Percentiles rank a stretch among this genome's conserved stretches.
These are phyloP conservation scores for Bolboschoenus planiculmis DNA, from an alignment of 176 grass and related monocot species.

Conservation along the genomic window DNA sequence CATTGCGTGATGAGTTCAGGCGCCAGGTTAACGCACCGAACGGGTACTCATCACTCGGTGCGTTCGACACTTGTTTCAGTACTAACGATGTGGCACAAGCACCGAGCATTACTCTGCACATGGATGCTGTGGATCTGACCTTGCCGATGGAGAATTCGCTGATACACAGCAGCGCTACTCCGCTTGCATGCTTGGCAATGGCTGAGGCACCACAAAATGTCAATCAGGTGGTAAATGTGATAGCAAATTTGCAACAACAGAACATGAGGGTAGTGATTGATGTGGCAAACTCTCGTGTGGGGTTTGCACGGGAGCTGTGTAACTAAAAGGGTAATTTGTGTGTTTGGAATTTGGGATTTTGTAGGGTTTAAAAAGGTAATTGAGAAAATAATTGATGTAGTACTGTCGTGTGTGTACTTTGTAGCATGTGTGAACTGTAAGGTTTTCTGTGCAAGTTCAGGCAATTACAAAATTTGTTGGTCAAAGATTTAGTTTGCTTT, in stretches of 20 bases:
- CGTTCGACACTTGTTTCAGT: constrained; percentile 95
- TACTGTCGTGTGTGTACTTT: neutral
- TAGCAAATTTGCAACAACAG: constrained; percentile 97
- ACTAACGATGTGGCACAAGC: constrained; percentile 63
- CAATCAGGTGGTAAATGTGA: constrained; percentile 76
- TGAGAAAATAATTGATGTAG: neutral
- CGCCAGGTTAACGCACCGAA: constrained; percentile 63
- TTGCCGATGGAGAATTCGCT: constrained; percentile 85
- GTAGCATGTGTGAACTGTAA: constrained; percentile 15
- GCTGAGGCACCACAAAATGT: constrained; percentile 80
- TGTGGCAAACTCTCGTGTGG: constrained; percentile 51
- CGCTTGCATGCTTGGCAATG: constrained; percentile 87
- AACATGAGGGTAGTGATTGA: constrained; percentile 78
- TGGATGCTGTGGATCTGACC: constrained; percentile 50
- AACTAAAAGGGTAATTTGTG: constrained; percentile 33
- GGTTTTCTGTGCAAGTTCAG: neutral
- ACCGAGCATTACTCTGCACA: constrained; percentile 55
- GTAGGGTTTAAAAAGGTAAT: neutral
- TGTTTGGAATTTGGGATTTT: constrained; percentile 3
- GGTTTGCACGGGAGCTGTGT: constrained; percentile 64
- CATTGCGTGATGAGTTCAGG: constrained; percentile 74
- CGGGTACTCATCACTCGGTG: constrained; percentile 85
- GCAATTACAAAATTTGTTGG: neutral
- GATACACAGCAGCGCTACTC: constrained; percentile 87
- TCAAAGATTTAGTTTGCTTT: neutral